Base-by-base conservation (phyloP, 768 basidiomycete species). In the Tricholoma sp. region DNA sequence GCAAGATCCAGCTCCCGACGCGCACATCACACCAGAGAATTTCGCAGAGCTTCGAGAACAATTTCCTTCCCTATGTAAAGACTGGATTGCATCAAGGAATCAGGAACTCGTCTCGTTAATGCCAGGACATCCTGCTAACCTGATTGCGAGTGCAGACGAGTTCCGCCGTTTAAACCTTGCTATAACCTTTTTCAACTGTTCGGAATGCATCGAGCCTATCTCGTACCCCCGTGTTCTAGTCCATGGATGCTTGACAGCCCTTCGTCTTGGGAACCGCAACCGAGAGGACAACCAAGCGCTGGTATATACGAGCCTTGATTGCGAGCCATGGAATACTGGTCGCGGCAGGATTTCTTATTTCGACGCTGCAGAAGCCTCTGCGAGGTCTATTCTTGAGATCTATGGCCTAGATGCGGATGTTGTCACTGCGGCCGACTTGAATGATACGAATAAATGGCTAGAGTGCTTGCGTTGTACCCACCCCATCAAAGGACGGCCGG, bases 101-200 rank as follows among this genome's bases (percentile, higher is more conserved):
- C 57, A 47, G 16, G 52, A 52, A 12, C 57, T 69, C 32, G 31
- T 65, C 12, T 55, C 59, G 19, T 46, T 67, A 19, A 50, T 69
- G 21, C 68, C 63, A 12, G 37, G 56, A 16, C 27, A 47, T 24
- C 29, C 61, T 3, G 14, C 29, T 46, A 52, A 55, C 16, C 39
- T 18, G 24, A 27, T 41, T 7, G 9, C 8, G 22, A 57, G 46
- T 29, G 37, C 37, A 2, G 49, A 54, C 31, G 41, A 64, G 37
- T 46, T 57, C 43, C 54, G 56, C 21, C 60, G 57, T 12, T 62
- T 70, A 18, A 37, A 27, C 14, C 61, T 60, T 18, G 67, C 68
- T 12, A 67, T 66, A 9, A 67, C 65, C 14, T 64, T 63, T 43
- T 70, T 69, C 59, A 59, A 60, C 37, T 69, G 69, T 60, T 52